Base-by-base conservation (phyloP, 371 early-diverging fungal genomes). In the Blastocladiella emersonii region DNA sequence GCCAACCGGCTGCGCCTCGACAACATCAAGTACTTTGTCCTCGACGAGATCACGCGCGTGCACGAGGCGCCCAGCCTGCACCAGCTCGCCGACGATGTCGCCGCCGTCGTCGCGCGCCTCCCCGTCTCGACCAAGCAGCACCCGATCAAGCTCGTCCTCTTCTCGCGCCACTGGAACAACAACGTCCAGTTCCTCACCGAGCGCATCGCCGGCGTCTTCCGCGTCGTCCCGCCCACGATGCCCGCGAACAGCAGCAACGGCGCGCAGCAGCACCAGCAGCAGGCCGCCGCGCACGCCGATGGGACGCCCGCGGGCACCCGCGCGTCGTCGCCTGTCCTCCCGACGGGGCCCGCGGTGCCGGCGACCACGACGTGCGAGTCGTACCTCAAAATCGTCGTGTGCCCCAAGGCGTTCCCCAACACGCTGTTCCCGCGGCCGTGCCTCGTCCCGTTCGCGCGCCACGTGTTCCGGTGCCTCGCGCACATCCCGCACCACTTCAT, bases 21-120 rank as follows among this genome's bases (percentile, higher is more conserved):
- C 21, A 25, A 17, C 25, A 39, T 59, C 32, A 37, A 43, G 27
- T 59, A 41, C 59, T 21, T 59, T 7, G 27, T 59, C n/a, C 17
- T 59, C 41, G 59, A 59, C 21, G 59, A 59, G 23, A 43, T 59
- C 25, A 25, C 59, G 19, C 59, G 43, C 44, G 43, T 43, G 37
- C 41, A 41, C 27, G 59, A 59, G 37, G 37, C 19, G 0, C 12
- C 59, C 17, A 21, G 37, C 37, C 35, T 41, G 12, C 59, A 37
- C 25, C 37, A 59, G 27, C 25, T 41, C 25, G 37, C 35, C 25
- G 27, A 41, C 27, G 59, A 59, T 27, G 12, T 59, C 4, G n/a
- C n/a, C 36, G 32, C 37, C 15, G 15, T 59, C 12, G 59, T 59
- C 19, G 8, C 17, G 3, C 59, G 25, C 13, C 6, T 59, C 35